Evolutionary conservation across 2,329 filamentous ascomycete genomes (phyloP).

Genomic region (Cryoendolithus antarcticus): DNA sequence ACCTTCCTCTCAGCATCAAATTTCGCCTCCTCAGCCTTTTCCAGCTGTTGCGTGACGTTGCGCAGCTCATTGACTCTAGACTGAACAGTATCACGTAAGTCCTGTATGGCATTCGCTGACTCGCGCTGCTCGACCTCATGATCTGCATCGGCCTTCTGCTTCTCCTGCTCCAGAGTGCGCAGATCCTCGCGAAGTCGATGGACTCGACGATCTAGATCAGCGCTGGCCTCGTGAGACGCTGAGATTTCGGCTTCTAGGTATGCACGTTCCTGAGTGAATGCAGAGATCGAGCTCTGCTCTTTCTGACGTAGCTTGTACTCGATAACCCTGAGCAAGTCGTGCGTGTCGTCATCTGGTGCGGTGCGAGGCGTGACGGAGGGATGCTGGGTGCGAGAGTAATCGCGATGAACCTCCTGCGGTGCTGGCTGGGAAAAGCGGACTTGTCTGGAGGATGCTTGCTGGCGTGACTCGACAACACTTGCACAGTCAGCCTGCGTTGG

Average conservation of each 20-base stretch:
- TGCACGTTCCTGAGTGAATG: background rate
- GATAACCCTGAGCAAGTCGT: constrained; percentile 4
- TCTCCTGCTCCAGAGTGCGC: constrained; percentile 1
- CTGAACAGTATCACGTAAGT: background rate
- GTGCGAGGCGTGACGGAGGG: background rate
- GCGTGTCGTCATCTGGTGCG: background rate
- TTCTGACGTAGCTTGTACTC: constrained; percentile 4
- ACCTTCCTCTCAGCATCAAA: no score
- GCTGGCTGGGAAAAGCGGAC: background rate
- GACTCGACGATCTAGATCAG: constrained; percentile 3
- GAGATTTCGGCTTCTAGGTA: background rate
- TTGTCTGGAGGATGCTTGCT: background rate
- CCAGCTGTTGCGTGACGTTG: background rate
- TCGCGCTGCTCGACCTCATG: background rate
- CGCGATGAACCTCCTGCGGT: no score
- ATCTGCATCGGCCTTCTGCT: background rate
- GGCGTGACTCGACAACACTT: background rate
- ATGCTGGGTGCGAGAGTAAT: background rate
- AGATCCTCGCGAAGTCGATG: constrained; percentile 2
- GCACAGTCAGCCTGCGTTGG: background rate
- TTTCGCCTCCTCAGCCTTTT: background rate
- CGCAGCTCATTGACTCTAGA: background rate
- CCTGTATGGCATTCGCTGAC: background rate
- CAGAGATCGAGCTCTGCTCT: background rate
- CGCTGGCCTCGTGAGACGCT: background rate